phyloP scores from a whole-genome alignment of 2,329 filamentous ascomycete species.

The Trichoderma guizhouense region DNA sequence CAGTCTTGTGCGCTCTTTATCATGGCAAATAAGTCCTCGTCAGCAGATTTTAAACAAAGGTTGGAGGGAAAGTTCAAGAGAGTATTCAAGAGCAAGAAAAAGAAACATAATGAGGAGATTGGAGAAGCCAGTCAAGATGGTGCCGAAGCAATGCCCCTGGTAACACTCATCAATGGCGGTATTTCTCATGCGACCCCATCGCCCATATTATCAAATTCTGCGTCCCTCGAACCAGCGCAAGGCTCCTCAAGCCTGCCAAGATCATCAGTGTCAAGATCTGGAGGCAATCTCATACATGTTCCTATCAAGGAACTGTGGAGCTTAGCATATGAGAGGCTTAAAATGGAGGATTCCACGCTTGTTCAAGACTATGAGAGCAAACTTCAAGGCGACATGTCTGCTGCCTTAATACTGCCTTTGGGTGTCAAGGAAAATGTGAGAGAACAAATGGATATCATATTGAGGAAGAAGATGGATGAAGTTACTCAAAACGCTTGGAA shows the following conservation, averaged over 20 bases:
- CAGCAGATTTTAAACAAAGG: not conserved
- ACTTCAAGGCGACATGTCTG: not conserved
- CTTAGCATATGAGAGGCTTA: not conserved
- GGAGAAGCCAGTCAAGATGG: not conserved
- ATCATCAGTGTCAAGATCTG: not conserved
- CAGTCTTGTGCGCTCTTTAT: not conserved
- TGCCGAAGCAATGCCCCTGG: not conserved
- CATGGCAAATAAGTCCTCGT: not conserved
- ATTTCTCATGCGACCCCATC: not conserved
- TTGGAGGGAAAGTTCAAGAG: not conserved
- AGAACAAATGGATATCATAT: not conserved
- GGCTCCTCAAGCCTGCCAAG: not conserved
- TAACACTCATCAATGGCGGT: not conserved
- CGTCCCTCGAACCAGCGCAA: not conserved
- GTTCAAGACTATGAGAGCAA: not conserved
- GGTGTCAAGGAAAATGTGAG: not conserved
- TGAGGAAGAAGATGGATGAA: not conserved
- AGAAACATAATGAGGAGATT: not conserved
- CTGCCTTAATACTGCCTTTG: not conserved
- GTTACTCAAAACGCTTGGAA: not conserved
- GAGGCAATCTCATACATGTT: not conserved
- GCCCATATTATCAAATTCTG: not conserved
- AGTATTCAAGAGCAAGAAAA: not conserved
- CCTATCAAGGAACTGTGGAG: not conserved
- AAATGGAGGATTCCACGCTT: not conserved